These are phyloP conservation scores for Punica granatum DNA, from an alignment of 345 rosid species.

Conservation along the genomic window DNA sequence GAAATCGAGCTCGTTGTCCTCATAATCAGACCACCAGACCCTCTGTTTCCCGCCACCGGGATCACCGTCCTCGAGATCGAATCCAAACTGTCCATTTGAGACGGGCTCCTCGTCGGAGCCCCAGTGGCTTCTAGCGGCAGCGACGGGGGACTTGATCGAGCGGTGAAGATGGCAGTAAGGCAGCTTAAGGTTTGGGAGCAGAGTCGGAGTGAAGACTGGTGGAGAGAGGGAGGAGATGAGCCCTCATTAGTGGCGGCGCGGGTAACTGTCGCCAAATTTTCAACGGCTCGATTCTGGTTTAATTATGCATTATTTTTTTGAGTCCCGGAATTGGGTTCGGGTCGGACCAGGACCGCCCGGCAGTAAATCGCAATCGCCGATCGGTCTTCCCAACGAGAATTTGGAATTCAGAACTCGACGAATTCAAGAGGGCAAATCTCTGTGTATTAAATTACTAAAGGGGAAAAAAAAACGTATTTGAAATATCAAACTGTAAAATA, in stretches of 20 bases:
- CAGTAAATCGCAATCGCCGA: no score
- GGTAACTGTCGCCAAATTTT: background rate
- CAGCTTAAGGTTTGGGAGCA: background rate
- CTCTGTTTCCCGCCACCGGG: constrained; percentile 26
- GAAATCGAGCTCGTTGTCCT: constrained; percentile 20
- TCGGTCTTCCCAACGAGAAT: no score
- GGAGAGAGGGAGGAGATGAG: constrained; percentile 1
- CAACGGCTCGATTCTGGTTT: background rate
- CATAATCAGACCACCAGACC: constrained; percentile 36
- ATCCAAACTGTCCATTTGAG: background rate
- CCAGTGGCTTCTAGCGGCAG: constrained; percentile 1
- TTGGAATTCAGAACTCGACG: no score
- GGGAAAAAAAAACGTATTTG: no score
- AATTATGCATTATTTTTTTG: background rate
- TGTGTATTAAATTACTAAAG: no score
- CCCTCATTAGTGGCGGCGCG: background rate
- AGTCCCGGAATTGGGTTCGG: no score
- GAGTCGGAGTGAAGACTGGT: background rate
- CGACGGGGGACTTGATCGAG: background rate
- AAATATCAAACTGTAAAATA: no score
- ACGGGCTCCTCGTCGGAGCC: background rate
- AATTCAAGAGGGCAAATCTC: no score
- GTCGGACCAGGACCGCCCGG: no score
- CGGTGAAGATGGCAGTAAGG: background rate
- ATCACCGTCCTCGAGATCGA: background rate